Evolutionary conservation across 495 filamentous ascomycete genomes (phyloP).

Genomic region (Emericellopsis terricola): DNA sequence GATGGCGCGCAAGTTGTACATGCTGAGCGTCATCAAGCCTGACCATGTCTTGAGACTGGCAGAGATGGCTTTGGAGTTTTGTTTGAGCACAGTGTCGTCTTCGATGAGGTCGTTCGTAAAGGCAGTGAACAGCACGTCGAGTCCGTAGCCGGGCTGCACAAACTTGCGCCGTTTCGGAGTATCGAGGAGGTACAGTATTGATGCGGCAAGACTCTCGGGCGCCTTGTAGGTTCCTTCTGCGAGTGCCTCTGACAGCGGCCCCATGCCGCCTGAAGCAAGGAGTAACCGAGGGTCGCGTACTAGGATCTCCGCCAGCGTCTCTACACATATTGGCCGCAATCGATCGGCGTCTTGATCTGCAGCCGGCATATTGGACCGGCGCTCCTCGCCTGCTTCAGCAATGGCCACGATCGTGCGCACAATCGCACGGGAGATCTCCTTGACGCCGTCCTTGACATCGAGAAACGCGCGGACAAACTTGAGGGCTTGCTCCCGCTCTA

Average conservation of each 20-base stretch:
- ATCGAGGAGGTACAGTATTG: constrained; percentile 80
- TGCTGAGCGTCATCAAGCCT: constrained; percentile 64
- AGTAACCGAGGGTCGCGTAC: constrained; percentile 67
- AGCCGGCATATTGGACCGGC: constrained; percentile 38
- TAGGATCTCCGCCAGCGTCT: constrained; percentile 83
- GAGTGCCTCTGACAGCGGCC: constrained; percentile 66
- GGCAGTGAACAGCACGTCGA: constrained; percentile 65
- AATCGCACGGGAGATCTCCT: constrained; percentile 71
- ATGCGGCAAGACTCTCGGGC: constrained; percentile 64
- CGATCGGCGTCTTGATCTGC: constrained; percentile 58
- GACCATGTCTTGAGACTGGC: constrained; percentile 91
- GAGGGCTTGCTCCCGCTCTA: constrained; percentile 89
- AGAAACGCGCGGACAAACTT: constrained; percentile 94
- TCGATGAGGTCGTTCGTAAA: constrained; percentile 70
- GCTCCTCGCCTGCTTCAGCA: constrained; percentile 77
- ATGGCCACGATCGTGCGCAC: constrained; percentile 76
- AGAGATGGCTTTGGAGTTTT: constrained; percentile 70
- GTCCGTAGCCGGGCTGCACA: constrained; percentile 59
- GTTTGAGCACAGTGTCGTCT: constrained; percentile 61
- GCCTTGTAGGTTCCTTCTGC: constrained; percentile 83
- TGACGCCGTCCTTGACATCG: constrained; percentile 83
- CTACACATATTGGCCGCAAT: constrained; percentile 69
- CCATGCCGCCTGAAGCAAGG: constrained; percentile 63
- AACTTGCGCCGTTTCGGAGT: constrained; percentile 62
- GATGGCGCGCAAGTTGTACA: constrained; percentile 69